Evolutionary conservation across 495 filamentous ascomycete genomes (phyloP), one percentile per base, ranked within the genome.

Genomic region (Penicillium dipodomyicola): DNA sequence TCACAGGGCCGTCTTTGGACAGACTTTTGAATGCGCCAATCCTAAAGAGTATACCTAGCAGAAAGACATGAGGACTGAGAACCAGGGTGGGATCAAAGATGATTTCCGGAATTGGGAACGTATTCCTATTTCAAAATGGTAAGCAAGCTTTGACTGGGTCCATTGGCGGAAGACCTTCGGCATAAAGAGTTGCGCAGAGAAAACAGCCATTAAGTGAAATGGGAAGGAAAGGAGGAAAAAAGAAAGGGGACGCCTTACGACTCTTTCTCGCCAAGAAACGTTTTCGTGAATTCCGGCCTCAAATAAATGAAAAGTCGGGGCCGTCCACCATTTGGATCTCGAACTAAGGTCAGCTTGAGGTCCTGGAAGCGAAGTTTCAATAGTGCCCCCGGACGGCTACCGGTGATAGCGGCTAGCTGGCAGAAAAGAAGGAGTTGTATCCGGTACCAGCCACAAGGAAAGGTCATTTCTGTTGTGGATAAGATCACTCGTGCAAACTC

Each of bases 391-490:
- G 65, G 72, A 43, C 64, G 63, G 55, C 62, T 76, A 27, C 22
- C 62, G 19, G 70, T 74, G 40, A 75, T 68, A 39, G 65, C 63
- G 8, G 62, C 69, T 12, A 30, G 29, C 29, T 30, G 29, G 29
- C 29, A 30, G 29, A 30, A 30, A 30, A 30, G 29, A 11, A 11
- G 64, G 8, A 72, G 53, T 44, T 78, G 49, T 43, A 75, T 70
- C 12, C 65, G 62, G 9, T 57, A 57, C 67, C 56, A 69, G 25
- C 71, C 63, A 63, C 46, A 65, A 30, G 41, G 14, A 64, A 71
- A 78, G 4, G 52, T 72, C 49, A 63, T 71, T 57, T 77, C 61
- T 8, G 51, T 74, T 27, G 63, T 77, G 8, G 57, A 58, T 37
- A 78, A 49, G 15, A 71, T 49, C 12, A 69, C 62, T 25, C 60